A percentile compares a stretch with the other conserved stretches of the same genome.
Evolutionary conservation across 345 rosid species (phyloP).

Genomic region (Eutrema japonicum): DNA sequence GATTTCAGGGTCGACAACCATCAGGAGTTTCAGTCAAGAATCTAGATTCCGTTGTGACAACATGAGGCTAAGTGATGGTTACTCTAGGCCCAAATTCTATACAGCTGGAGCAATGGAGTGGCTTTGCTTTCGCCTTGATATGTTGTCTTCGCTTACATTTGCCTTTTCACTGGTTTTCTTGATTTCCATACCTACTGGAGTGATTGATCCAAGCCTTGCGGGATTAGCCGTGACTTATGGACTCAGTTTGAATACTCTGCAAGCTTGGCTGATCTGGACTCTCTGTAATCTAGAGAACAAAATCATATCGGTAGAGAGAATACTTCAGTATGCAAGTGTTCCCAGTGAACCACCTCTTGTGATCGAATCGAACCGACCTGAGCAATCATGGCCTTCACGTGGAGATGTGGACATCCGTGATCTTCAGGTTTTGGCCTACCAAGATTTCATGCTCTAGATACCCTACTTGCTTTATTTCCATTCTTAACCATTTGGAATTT

Average conservation of each 20-base stretch:
- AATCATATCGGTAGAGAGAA: conserved; percentile 89
- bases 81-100: conserved; percentile 70
- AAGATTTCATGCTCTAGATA: neutral
- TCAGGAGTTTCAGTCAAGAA: conserved; percentile 81
- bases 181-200: conserved; percentile 63
- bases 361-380: conserved; percentile 58
- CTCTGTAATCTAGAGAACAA: conserved; percentile 72
- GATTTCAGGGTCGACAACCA: conserved; percentile 73
- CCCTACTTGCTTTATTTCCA: neutral
- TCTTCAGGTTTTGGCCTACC: conserved; percentile 57
- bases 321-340: conserved; percentile 71
- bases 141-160: conserved; percentile 69
- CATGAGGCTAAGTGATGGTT: conserved; percentile 67
- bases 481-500: neutral
- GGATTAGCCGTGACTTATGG: conserved; percentile 90
- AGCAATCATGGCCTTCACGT: conserved; percentile 63
- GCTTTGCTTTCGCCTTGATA: conserved; percentile 79
- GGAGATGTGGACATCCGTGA: conserved; percentile 61
- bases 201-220: conserved; percentile 81
- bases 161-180: conserved; percentile 70
- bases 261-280: conserved; percentile 73
- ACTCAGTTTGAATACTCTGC: conserved; percentile 68
- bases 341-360: conserved; percentile 80
- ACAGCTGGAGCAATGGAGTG: conserved; percentile 75
- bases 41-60: conserved; percentile 63